Base-by-base conservation (phyloP, 2,329 filamentous ascomycete genomes). In the Apiospora hydei region DNA sequence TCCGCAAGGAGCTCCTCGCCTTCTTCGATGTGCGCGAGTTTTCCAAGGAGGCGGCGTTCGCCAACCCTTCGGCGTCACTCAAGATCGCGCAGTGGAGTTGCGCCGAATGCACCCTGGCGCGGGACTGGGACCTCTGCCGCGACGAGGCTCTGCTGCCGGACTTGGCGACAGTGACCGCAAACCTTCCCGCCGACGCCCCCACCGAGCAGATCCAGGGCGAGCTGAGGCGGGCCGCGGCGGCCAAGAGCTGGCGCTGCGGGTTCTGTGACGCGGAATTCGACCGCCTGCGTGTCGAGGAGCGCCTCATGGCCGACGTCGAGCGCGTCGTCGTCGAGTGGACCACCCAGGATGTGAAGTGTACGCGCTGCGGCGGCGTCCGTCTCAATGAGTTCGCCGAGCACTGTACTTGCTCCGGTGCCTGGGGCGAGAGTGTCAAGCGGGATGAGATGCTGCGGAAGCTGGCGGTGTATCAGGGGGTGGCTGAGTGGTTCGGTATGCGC, bases 21-120 rank as follows among this genome's bases (percentile, higher is more conserved):
- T 88, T 98, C 70, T 98, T 99, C 81, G 96, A 99, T 71, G 91
- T 99, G 70, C 93, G 95, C 77, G 96, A 99, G 82, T 99, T 99
- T 85, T 93, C 92, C 81, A 88, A 92, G 70, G 94, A 96, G 71
- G 96, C 93, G n/a, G 88, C 91, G 3, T 99, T 98, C 81, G 86
- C 89, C 73, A 98, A 98, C 80, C 96, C 96, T 0, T 93, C 91
- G 69, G 91, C 93, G 71, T 91, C 88, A 64, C 88, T 98, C 4
- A 89, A 89, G 75, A 85, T 99, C 5, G 81, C 88, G 4, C 93
- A 96, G 79, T 84, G 98, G 44, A 93, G 94, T 73, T 99, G 96
- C 82, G 91, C 95, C 76, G 94, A 94, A 80, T 99, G 96, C 85
- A 98, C 95, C 66, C 90, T 96, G 82, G 90, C 93, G 16, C 91